A percentile compares a stretch with the other conserved stretches of the same genome.
These are phyloP conservation scores for Cupressus sempervirens DNA, from an alignment of 75 land plant genomes.

Conservation along the genomic window DNA sequence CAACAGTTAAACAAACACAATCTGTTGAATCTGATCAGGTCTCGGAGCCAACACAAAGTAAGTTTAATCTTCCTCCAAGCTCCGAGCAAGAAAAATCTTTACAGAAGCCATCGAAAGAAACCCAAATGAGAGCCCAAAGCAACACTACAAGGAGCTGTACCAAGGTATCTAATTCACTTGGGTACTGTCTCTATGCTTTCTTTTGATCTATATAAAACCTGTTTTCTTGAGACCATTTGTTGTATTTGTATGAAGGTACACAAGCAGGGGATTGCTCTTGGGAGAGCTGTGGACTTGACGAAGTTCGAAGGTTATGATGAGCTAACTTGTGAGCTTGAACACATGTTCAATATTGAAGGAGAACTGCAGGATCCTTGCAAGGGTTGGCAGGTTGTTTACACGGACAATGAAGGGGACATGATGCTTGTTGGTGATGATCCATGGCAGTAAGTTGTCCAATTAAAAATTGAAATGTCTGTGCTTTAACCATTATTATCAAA, in stretches of 20 bases:
- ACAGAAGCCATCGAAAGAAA: slow-evolving; percentile 8
- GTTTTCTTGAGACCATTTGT: neutral
- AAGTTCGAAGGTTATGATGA: slow-evolving; percentile 51
- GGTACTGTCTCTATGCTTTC: neutral
- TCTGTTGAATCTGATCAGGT: slow-evolving; percentile 9
- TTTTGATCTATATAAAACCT: neutral
- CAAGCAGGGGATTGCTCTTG: slow-evolving; percentile 66
- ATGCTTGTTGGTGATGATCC: slow-evolving; percentile 97
- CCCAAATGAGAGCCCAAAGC: slow-evolving; percentile 18
- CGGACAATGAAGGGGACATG: slow-evolving; percentile 82
- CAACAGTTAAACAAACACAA: neutral
- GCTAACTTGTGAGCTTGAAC: slow-evolving; percentile 46
- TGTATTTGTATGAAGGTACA: slow-evolving; percentile 49
- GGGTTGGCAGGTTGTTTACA: slow-evolving; percentile 82
- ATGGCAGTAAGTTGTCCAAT: slow-evolving; percentile 60
- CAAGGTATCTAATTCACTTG: slow-evolving; percentile 25
- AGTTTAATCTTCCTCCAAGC: neutral
- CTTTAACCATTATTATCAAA: neutral
- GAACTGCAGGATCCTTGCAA: slow-evolving; percentile 48
- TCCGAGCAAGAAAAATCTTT: slow-evolving; percentile 4
- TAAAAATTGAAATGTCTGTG: slow-evolving; percentile 6
- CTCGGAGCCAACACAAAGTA: neutral
- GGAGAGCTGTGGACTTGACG: slow-evolving; percentile 68
- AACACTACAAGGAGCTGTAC: slow-evolving; percentile 43
- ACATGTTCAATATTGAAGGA: slow-evolving; percentile 65